Evolutionary conservation across 345 rosid genomes (phyloP).

Genomic region (Geranium brycei): DNA sequence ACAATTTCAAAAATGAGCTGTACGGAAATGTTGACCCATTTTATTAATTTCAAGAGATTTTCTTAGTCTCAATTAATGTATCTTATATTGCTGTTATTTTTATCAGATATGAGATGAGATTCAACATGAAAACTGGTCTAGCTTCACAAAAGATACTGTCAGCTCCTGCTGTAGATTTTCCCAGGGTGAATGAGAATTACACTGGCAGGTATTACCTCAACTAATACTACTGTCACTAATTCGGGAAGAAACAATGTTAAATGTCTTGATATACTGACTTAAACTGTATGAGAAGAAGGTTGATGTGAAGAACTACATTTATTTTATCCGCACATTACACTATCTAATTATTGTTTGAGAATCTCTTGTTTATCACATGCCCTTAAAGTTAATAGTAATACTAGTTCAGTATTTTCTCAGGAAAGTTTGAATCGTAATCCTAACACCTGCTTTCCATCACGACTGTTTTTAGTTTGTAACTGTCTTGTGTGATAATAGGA

Average conservation of each 20-base stretch:
- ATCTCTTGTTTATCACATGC: no score
- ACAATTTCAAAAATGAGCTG: conserved; percentile 61
- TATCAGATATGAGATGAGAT: conserved; percentile 83
- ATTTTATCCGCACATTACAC: no score
- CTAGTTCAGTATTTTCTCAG: no score
- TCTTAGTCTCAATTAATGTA: neutral
- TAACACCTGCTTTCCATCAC: neutral
- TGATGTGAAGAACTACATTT: no score
- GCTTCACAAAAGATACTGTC: conserved; percentile 79
- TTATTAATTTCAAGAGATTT: neutral
- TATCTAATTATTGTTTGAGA: no score
- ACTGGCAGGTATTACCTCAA: conserved; percentile 56
- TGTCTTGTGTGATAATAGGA: conserved; percentile 27
- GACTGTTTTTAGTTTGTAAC: neutral
- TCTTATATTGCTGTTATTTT: conserved; percentile 8
- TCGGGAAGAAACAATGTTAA: no score
- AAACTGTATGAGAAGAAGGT: no score
- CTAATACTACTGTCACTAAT: neutral
- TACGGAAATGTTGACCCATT: conserved; percentile 18
- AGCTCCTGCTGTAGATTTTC: conserved; percentile 81
- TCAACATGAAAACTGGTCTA: conserved; percentile 72
- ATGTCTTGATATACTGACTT: no score
- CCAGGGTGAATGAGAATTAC: conserved; percentile 68
- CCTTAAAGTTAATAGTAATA: no score
- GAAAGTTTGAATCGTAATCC: no score